These are phyloP conservation scores for Coelastrella sp. DNA, from an alignment of 139 green algal genomes.

Conservation along the genomic window DNA sequence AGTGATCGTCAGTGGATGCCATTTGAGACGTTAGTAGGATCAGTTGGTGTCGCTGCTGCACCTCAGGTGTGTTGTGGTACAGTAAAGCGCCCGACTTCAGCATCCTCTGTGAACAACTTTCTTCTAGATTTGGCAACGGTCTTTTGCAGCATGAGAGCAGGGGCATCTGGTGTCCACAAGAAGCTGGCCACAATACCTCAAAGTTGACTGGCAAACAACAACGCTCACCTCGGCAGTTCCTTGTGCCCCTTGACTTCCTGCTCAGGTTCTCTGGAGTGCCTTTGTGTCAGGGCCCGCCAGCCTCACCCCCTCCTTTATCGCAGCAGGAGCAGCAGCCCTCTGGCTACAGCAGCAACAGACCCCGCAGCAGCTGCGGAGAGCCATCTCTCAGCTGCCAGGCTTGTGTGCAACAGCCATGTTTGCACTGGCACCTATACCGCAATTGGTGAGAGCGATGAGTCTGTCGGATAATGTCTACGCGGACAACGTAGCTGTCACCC, in stretches of 20 bases:
- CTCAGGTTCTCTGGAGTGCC: constrained; percentile 40
- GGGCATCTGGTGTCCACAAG: too few species aligned
- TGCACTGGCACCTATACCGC: constrained; percentile 65
- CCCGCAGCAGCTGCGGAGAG: not conserved
- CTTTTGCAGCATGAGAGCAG: not conserved
- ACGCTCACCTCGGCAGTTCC: too few species aligned
- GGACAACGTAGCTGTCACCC: too few species aligned
- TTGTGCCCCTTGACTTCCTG: not conserved
- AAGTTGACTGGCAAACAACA: too few species aligned
- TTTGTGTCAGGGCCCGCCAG: constrained; percentile 18
- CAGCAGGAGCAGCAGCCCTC: constrained; percentile 19
- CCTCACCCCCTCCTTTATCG: constrained; percentile 22
- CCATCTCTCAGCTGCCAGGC: constrained; percentile 56
- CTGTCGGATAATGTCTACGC: too few species aligned
- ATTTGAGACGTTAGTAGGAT: constrained; percentile 29
- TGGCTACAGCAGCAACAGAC: constrained; percentile 32
- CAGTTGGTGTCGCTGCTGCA: constrained; percentile 34
- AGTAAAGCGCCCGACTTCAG: not conserved
- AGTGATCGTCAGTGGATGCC: constrained; percentile 28
- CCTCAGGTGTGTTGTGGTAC: constrained; percentile 43
- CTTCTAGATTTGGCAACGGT: not conserved
- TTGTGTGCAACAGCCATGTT: constrained; percentile 71
- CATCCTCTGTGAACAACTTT: not conserved
- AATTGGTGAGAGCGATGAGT: constrained; percentile 56
- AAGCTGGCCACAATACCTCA: too few species aligned